Evolutionary conservation across 257 asterid genomes (phyloP).

Genomic region (Nicotiana knightiana): DNA sequence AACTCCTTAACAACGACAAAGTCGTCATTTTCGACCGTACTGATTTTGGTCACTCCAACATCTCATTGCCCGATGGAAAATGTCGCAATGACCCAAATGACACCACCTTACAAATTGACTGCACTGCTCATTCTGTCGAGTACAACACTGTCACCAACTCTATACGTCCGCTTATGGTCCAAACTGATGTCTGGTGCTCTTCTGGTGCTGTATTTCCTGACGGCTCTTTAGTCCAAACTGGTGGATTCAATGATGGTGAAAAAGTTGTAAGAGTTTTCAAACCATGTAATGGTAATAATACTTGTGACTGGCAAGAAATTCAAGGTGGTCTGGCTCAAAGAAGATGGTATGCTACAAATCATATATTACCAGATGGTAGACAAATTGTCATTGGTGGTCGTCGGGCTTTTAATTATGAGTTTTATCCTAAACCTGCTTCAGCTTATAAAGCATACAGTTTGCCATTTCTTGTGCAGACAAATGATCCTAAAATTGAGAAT

Average conservation of each 20-base stretch:
- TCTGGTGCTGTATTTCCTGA: conserved; percentile 17
- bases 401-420: conserved; percentile 18
- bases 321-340: conserved; percentile 6
- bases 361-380: conserved; percentile 25
- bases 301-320: conserved; percentile 24
- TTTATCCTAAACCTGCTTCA: conserved; percentile 10
- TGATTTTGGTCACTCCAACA: conserved; percentile 19
- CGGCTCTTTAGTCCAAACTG: conserved; percentile 18
- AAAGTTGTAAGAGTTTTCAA: conserved; percentile 1
- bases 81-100: conserved; percentile 14
- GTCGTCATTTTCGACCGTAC: conserved; percentile 25
- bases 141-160: conserved; percentile 17
- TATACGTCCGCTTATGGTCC: conserved; percentile 23
- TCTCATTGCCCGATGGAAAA: conserved; percentile 18
- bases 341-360: conserved; percentile 31
- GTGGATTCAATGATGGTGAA: conserved; percentile 27
- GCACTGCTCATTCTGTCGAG: conserved; percentile 27
- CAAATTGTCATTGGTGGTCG: conserved; percentile 25
- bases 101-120: not conserved
- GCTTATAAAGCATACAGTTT: conserved; percentile 7
- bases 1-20: conserved; percentile 20
- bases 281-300: not conserved
- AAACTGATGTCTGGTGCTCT: conserved; percentile 28
- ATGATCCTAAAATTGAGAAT: conserved; percentile 18
- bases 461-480: conserved; percentile 20